Evolutionary conservation across 2,329 filamentous ascomycete genomes (phyloP).

Genomic region (Pseudonectria foliicola): DNA sequence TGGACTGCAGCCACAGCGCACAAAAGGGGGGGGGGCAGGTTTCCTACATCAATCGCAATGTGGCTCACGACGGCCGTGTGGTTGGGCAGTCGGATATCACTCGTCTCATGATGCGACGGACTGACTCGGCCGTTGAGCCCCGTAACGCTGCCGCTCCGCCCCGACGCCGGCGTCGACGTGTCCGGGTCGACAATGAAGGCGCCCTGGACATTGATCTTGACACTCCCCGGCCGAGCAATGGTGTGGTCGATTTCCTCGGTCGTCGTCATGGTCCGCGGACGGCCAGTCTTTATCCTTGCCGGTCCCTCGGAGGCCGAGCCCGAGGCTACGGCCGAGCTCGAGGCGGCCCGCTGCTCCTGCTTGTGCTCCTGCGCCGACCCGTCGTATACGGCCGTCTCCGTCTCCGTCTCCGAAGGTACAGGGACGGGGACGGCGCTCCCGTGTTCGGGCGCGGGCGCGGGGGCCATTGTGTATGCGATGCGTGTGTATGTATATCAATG

Average conservation of each 20-base stretch:
- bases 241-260: constrained; percentile 54
- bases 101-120: constrained; percentile 60
- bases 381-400: constrained; percentile 2
- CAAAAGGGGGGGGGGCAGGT: constrained; percentile 3
- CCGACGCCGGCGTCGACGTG: constrained; percentile 42
- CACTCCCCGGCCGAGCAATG: constrained; percentile 58
- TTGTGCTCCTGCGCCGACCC: background rate
- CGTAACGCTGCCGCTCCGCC: constrained; percentile 18
- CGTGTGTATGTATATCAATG: background rate
- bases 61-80: constrained; percentile 94
- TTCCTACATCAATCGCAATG: constrained; percentile 85
- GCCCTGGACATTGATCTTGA: constrained; percentile 93
- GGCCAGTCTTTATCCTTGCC: constrained; percentile 1
- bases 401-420: no score
- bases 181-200: constrained; percentile 93
- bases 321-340: background rate
- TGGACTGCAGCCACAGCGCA: no score
- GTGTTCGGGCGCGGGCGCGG: constrained; percentile 18
- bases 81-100: constrained; percentile 92
- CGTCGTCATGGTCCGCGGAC: constrained; percentile 34
- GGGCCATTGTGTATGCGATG: constrained; percentile 6
- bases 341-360: background rate
- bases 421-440: constrained; percentile 10
- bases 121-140: constrained; percentile 37
- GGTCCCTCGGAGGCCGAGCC: no score